A percentile compares a stretch with the other conserved stretches of the same genome.
Conservation (phyloP, 2,329 filamentous ascomycete genomes). For the Cercospora zeina region DNA sequence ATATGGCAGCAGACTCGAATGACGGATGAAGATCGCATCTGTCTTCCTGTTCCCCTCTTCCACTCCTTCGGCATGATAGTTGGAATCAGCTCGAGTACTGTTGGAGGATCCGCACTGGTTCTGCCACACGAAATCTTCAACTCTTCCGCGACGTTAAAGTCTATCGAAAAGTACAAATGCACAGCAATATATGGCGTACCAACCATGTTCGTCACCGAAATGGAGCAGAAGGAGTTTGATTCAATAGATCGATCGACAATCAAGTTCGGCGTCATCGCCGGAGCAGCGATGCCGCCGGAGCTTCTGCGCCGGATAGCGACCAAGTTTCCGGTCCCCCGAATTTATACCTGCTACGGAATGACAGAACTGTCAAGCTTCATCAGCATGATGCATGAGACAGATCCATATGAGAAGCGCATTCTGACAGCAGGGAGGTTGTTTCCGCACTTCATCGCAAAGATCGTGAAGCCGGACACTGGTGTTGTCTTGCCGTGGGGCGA, state of each 20-base stretch:
- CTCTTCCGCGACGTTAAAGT: conserved; percentile 29
- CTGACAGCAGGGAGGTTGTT: conserved; percentile 74
- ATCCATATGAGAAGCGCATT: conserved; percentile 65
- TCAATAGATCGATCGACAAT: conserved; percentile 32
- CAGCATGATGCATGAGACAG: conserved; percentile 44
- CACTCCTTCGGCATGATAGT: conserved; percentile 79
- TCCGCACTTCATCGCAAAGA: conserved; percentile 73
- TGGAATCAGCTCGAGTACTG: conserved; percentile 33
- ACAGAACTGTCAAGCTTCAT: conserved; percentile 57
- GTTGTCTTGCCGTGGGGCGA: conserved; percentile 66
- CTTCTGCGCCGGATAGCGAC: conserved; percentile 71
- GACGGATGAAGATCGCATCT: conserved; percentile 63
- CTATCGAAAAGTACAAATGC: conserved; percentile 52
- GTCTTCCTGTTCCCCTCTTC: conserved; percentile 80
- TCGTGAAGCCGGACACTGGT: conserved; percentile 65
- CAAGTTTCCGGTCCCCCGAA: conserved; percentile 73
- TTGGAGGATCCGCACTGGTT: conserved; percentile 66
- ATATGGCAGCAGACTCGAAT: conserved; percentile 36
- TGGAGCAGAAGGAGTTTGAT: conserved; percentile 33
- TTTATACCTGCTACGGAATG: conserved; percentile 59
- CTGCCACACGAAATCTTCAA: conserved; percentile 72
- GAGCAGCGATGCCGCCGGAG: conserved; percentile 71
- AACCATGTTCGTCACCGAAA: conserved; percentile 73
- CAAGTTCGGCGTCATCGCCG: conserved; percentile 63
- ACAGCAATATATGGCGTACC: conserved; percentile 80